These are phyloP conservation scores for Pythium utonaiense DNA, from an alignment of 352 stramenopile genomes.

Conservation along the genomic window DNA sequence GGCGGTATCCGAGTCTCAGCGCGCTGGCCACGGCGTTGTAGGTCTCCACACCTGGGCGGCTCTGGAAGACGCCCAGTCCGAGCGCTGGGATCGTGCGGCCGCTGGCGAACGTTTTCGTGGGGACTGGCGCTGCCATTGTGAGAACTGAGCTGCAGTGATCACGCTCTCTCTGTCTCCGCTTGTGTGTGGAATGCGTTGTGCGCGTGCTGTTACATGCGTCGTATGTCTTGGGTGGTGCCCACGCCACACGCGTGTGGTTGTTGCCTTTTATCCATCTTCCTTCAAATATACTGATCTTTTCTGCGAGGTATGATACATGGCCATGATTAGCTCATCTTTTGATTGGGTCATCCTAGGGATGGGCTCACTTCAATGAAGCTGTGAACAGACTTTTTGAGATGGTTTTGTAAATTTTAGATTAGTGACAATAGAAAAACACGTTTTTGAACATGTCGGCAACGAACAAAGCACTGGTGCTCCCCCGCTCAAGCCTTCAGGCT, in stretches of 20 bases:
- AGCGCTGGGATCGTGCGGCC: constrained; percentile 41
- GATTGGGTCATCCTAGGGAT: background rate
- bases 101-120: constrained; percentile 38
- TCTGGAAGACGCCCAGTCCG: constrained; percentile 58
- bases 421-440: background rate
- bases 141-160: background rate
- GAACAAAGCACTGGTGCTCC: no score
- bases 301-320: background rate
- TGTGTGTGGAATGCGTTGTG: background rate
- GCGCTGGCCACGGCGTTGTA: constrained; percentile 48
- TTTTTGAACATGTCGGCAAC: background rate
- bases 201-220: background rate
- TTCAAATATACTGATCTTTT: background rate
- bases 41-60: constrained; percentile 39
- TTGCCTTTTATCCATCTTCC: background rate
- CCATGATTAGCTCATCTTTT: background rate
- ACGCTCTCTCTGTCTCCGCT: no score
- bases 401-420: no score
- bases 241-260: background rate
- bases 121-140: constrained; percentile 6
- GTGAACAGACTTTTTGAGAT: background rate
- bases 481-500: no score
- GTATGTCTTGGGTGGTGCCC: background rate
- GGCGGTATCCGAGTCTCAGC: constrained; percentile 78
- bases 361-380: background rate